Percentiles rank a stretch among this genome's conserved stretches.
Conservation (phyloP, 2,329 filamentous ascomycete species). For the Penicillium frequentans region DNA sequence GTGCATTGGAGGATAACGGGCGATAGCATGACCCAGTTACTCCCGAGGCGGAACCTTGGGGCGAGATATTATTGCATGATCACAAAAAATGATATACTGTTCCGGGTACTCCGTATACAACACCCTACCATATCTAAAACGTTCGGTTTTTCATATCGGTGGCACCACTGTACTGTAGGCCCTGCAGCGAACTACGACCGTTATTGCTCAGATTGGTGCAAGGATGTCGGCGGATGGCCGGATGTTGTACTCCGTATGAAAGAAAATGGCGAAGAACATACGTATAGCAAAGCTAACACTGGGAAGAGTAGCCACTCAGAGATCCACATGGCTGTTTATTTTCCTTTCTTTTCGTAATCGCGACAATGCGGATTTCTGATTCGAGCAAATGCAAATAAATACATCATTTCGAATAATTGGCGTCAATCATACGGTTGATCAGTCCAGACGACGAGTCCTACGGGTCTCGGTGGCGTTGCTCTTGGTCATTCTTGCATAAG, state of each 20-base stretch:
- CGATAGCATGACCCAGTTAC: background rate
- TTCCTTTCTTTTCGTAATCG: background rate
- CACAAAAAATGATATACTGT: background rate
- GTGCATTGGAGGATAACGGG: background rate
- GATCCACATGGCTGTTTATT: background rate
- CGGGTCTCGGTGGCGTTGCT: constrained; percentile 5
- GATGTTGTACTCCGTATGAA: background rate
- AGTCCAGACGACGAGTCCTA: constrained; percentile 14
- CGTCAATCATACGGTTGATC: constrained; percentile 9
- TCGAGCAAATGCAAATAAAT: background rate
- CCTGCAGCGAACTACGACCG: background rate
- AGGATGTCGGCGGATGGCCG: background rate
- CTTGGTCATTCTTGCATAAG: constrained; percentile 1
- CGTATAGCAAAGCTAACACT: background rate
- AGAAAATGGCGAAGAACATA: background rate
- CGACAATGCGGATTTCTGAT: background rate
- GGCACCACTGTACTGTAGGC: background rate
- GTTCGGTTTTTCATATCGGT: background rate
- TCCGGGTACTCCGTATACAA: background rate
- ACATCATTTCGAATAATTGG: background rate
- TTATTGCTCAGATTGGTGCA: background rate
- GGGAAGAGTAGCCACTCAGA: background rate
- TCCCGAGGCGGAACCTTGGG: too few relatives aligned
- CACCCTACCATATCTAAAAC: background rate
- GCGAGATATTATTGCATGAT: background rate